Evolutionary conservation across 257 asterid genomes (phyloP), one percentile per base, ranked within the genome.

Genomic region (Coffea eugenioides): DNA sequence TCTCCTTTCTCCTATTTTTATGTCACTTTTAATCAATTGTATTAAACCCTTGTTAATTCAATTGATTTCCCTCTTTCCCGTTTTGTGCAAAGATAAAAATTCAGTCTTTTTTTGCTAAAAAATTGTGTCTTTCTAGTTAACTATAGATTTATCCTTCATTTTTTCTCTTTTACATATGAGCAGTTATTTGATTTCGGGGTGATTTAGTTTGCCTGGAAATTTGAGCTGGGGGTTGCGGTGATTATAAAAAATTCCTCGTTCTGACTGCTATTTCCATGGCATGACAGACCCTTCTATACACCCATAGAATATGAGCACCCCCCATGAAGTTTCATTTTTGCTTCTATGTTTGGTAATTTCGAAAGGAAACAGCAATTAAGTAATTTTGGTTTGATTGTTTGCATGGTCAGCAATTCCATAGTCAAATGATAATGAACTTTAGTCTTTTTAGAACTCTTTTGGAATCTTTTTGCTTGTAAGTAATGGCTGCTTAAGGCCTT

Each of bases 281-380:
- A 73, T 88, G 97, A 90, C 64, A 90, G 97, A 92, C 97, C 46
- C 85, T 71, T 81, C 73, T 77, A 69, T 84, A 87, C 94, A 90
- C 91, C 95, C 95, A 90, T 90, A 90, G 97, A 92, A 92, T 92
- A 90, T 89, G 97, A 92, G 97, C 92, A 71, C 65, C 86, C 31
- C 62, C 14, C 56, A 39, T 39, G 43, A 39, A 39, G 43, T 39
- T 39, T 36, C n/a, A 70, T 34, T 3, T n/a, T 36, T 70, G 34
- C 43, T 69, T 9, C 48, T 10, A 11, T 2, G 43, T 13, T 56
- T 3, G 52, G 0, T 25, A 49, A 11, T 67, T 46, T n/a, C 31
- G 12, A 20, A 4, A 13, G 3, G 15, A 52, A 12, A 56, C 0
- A 16, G 16, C 20, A 56, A 16, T 16, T 3, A 0, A 20, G 21